phyloP scores from a whole-genome alignment of 2,329 filamentous ascomycete genomes.

The Bipolaris zeicola region DNA sequence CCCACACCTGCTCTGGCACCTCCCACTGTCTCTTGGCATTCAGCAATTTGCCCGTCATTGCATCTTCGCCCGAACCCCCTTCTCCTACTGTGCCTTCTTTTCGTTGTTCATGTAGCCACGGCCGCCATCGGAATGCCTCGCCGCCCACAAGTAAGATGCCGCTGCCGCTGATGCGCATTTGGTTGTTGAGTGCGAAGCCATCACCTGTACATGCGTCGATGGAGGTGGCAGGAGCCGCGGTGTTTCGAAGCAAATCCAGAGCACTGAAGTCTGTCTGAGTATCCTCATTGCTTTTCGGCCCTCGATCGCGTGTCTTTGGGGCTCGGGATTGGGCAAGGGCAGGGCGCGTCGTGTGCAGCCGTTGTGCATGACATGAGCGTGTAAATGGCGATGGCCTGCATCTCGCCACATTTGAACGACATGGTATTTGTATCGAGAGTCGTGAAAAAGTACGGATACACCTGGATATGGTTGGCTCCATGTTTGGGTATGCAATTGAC shows the following conservation, averaged over 20 bases:
- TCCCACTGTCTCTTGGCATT: slow-evolving; percentile 86
- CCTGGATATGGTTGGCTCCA: slow-evolving; percentile 24
- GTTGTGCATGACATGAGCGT: slow-evolving; percentile 12
- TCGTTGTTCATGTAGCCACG: slow-evolving; percentile 65
- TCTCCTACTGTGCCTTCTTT: slow-evolving; percentile 35
- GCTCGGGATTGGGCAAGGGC: slow-evolving; percentile 35
- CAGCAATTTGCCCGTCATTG: slow-evolving; percentile 57
- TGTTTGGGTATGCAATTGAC: slow-evolving; percentile 10
- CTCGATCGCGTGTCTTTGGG: slow-evolving; percentile 61
- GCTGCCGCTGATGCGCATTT: slow-evolving; percentile 69
- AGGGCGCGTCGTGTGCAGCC: slow-evolving; percentile 29
- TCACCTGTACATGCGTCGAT: slow-evolving; percentile 82
- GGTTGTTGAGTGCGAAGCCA: slow-evolving; percentile 87
- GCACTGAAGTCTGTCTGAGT: slow-evolving; percentile 74
- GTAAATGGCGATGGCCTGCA: slow-evolving; percentile 3
- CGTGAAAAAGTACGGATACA: slow-evolving; percentile 17
- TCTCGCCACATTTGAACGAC: neutral
- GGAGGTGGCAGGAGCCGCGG: slow-evolving; percentile 77
- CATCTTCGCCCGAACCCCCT: slow-evolving; percentile 41
- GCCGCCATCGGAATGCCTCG: slow-evolving; percentile 87
- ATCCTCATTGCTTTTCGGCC: slow-evolving; percentile 64
- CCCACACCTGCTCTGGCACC: slow-evolving; percentile 71
- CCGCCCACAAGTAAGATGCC: slow-evolving; percentile 82
- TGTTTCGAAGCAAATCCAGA: slow-evolving; percentile 78
- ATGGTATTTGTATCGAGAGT: slow-evolving; percentile 2